Evolutionary conservation across 306 rosid species (phyloP).

Genomic region (Dalbergia oliveri): DNA sequence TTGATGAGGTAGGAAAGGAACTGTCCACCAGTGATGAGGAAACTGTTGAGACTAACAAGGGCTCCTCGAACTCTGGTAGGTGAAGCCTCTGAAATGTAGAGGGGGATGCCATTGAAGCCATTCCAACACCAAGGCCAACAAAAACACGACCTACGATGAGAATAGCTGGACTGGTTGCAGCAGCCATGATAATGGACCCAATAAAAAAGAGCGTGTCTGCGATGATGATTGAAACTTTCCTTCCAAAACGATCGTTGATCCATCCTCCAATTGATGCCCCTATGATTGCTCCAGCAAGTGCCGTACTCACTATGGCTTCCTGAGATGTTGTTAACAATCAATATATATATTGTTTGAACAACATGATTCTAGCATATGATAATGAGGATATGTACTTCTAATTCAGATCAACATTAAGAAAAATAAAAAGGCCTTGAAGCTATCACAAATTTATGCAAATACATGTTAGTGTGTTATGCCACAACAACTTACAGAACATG

Average conservation of each 20-base stretch:
- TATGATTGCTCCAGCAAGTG: conserved; percentile 72
- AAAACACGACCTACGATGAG: conserved; percentile 63
- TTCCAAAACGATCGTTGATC: conserved; percentile 66
- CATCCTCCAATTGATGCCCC: conserved; percentile 76
- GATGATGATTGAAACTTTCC: conserved; percentile 46
- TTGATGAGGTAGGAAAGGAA: conserved; percentile 75
- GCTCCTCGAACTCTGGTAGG: conserved; percentile 73
- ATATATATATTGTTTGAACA: not conserved
- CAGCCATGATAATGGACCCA: conserved; percentile 66
- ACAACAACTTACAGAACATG: not conserved
- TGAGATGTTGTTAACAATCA: conserved; percentile 17
- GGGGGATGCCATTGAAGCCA: conserved; percentile 80
- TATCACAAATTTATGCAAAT: not conserved
- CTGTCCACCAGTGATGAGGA: conserved; percentile 78
- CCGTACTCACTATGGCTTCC: conserved; percentile 73
- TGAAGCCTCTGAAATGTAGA: conserved; percentile 75
- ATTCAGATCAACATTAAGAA: not conserved
- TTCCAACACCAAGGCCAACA: conserved; percentile 75
- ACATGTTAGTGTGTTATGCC: not conserved
- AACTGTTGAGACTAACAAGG: conserved; percentile 67
- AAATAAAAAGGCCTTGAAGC: not conserved
- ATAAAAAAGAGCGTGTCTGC: conserved; percentile 64
- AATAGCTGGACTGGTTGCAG: conserved; percentile 46
- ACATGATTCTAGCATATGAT: not conserved
- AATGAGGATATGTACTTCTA: not conserved